phyloP scores from a whole-genome alignment of 495 filamentous ascomycete genomes.

The Aspergillus sclerotioniger region DNA sequence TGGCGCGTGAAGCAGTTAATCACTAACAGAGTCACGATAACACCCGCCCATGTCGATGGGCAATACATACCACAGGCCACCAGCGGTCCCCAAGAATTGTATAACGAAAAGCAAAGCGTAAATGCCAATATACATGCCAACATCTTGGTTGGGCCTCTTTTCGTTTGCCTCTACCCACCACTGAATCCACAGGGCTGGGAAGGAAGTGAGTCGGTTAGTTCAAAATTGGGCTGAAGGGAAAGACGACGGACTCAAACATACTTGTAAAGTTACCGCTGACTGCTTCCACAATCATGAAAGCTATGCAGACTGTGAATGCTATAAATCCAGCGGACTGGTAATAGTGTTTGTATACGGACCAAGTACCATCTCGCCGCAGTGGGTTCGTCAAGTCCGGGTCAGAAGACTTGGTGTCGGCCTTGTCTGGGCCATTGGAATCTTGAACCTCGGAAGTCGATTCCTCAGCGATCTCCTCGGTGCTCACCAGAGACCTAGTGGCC shows the following conservation, averaged over 20 bases:
- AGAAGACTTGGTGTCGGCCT: neutral
- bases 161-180: slow-evolving; percentile 40
- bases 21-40: neutral
- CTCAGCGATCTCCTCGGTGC: neutral
- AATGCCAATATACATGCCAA: neutral
- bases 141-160: neutral
- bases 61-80: too few species aligned
- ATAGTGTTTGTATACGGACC: slow-evolving; percentile 52
- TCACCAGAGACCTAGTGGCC: too few species aligned
- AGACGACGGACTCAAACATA: too few species aligned
- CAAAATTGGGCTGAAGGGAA: too few species aligned
- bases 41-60: too few species aligned
- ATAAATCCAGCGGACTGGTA: slow-evolving; percentile 18
- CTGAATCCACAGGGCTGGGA: slow-evolving; percentile 35
- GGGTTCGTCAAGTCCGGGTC: neutral
- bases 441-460: neutral
- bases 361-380: slow-evolving; percentile 37
- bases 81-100: too few species aligned
- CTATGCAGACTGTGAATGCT: neutral
- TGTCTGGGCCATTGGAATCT: neutral
- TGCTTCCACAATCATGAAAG: too few species aligned
- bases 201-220: too few species aligned
- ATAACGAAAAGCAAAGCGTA: neutral
- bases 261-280: too few species aligned
- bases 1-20: neutral